Evolutionary conservation across 257 asterid species (phyloP).

Genomic region (Gentiana macrophylla): DNA sequence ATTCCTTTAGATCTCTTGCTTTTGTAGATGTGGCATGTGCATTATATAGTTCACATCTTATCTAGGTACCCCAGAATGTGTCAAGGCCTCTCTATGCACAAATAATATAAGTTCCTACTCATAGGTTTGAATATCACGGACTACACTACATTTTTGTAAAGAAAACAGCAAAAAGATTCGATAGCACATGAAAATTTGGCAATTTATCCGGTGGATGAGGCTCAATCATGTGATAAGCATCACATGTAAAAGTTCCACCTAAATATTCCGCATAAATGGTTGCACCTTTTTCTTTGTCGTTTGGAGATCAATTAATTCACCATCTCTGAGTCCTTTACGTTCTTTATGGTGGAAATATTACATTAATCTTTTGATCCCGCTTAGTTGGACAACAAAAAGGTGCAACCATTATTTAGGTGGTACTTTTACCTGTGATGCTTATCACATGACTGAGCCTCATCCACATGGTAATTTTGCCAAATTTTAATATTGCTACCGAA

Average conservation of each 20-base stretch:
- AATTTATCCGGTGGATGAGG: constrained; percentile 30
- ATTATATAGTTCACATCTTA: constrained; percentile 38
- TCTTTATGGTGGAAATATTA: background rate
- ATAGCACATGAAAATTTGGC: no score
- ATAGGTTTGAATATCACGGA: no score
- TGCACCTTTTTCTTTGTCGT: constrained; percentile 31
- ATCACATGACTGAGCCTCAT: constrained; percentile 25
- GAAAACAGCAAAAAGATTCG: background rate
- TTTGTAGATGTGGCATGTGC: constrained; percentile 42
- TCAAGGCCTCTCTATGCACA: constrained; percentile 35
- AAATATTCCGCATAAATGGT: constrained; percentile 41
- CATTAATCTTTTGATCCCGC: background rate
- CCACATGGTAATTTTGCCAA: constrained; percentile 22
- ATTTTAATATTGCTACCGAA: background rate
- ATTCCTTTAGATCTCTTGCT: constrained; percentile 26
- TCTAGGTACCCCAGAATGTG: constrained; percentile 23
- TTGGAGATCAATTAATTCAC: no score
- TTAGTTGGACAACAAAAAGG: constrained; percentile 24
- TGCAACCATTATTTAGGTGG: constrained; percentile 43
- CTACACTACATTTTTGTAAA: no score
- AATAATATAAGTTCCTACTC: constrained; percentile 23
- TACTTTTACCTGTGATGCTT: constrained; percentile 37
- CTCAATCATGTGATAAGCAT: constrained; percentile 29
- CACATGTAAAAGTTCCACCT: constrained; percentile 40
- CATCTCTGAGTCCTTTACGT: no score